Evolutionary conservation across 352 stramenopile species (phyloP).

Genomic region (Phytophthora pluvialis): DNA sequence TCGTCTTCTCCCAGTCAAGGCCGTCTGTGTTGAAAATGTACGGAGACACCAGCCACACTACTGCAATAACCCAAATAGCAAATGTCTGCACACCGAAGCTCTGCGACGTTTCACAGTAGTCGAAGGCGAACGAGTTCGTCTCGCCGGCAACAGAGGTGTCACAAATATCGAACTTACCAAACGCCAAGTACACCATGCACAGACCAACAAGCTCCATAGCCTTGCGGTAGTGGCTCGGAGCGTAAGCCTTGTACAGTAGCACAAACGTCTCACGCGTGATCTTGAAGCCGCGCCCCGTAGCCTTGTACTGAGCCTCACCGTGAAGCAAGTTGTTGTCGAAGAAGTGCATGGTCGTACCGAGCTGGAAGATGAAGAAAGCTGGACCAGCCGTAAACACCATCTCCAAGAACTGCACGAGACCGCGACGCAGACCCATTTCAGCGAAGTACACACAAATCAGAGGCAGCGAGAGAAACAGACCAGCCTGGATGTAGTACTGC

Average conservation of each 20-base stretch:
- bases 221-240: slow-evolving; percentile 77
- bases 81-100: slow-evolving; percentile 85
- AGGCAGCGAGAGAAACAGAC: slow-evolving; percentile 80
- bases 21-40: slow-evolving; percentile 91
- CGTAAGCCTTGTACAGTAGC: slow-evolving; percentile 83
- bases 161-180: slow-evolving; percentile 76
- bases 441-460: slow-evolving; percentile 84
- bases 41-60: slow-evolving; percentile 77
- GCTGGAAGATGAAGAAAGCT: slow-evolving; percentile 83
- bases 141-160: slow-evolving; percentile 48
- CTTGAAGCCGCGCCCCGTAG: slow-evolving; percentile 84
- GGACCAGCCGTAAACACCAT: slow-evolving; percentile 81
- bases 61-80: slow-evolving; percentile 76
- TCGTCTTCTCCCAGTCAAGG: slow-evolving; percentile 86
- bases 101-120: slow-evolving; percentile 78
- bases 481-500: slow-evolving; percentile 87
- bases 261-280: slow-evolving; percentile 86
- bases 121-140: slow-evolving; percentile 52
- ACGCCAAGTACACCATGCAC: slow-evolving; percentile 77
- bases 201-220: slow-evolving; percentile 79
- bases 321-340: slow-evolving; percentile 87
- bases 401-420: slow-evolving; percentile 76
- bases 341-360: slow-evolving; percentile 88
- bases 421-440: slow-evolving; percentile 73
- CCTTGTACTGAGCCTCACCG: slow-evolving; percentile 82